Conservation (phyloP, 495 filamentous ascomycete genomes). For the Pyrenula massariospora region DNA sequence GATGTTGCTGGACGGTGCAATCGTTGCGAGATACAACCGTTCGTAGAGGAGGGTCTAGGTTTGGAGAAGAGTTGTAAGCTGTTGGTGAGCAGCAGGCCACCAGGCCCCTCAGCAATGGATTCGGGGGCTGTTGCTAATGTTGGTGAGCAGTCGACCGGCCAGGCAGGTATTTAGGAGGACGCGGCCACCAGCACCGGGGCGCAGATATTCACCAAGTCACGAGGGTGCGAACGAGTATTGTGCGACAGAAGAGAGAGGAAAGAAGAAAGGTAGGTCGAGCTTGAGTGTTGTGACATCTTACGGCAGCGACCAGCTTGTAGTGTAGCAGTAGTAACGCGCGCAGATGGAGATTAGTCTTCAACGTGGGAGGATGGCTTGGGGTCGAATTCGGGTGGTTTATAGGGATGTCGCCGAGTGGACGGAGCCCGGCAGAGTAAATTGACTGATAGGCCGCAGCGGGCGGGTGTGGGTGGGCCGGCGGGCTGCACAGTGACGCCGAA, state of each 20-base stretch:
- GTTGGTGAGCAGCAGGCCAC: neutral
- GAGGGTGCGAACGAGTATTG: neutral
- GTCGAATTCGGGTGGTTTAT: neutral
- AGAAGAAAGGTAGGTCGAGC: no score
- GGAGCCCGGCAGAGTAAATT: no score
- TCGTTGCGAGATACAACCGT: neutral
- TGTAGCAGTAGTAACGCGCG: neutral
- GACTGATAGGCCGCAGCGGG: no score
- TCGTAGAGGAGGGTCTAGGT: neutral
- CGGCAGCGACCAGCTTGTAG: neutral
- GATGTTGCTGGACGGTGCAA: neutral
- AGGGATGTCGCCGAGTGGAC: neutral
- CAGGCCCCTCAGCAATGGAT: neutral
- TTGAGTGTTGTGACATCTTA: neutral
- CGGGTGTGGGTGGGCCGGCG: neutral
- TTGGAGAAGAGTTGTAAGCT: neutral
- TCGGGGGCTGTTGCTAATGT: neutral
- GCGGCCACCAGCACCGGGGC: no score
- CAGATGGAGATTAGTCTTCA: no score
- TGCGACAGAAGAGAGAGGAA: neutral
- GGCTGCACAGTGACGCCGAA: neutral
- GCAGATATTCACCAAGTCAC: neutral
- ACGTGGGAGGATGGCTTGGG: no score
- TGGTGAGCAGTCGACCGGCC: neutral
- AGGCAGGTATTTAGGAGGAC: neutral